phyloP scores from a whole-genome alignment of 768 basidiomycete species.

The Termitomyces sp. region DNA sequence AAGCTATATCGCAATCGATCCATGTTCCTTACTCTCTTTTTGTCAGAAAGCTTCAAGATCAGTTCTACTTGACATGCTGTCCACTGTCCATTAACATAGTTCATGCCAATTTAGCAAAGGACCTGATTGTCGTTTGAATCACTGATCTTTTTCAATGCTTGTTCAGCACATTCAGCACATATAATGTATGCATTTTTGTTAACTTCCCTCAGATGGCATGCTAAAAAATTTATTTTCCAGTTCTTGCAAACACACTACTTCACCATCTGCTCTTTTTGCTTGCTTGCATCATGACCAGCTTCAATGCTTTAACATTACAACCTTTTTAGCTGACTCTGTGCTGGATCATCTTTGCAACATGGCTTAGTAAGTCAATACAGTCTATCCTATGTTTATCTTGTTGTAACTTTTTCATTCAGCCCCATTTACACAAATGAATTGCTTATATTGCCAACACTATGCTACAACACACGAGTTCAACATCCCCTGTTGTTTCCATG shows the following conservation, averaged over 20 bases:
- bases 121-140: no score
- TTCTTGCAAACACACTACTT: neutral
- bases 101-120: no score
- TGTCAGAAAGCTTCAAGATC: no score
- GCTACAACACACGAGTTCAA: neutral
- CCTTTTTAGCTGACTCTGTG: neutral
- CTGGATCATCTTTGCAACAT: neutral
- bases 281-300: neutral
- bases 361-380: neutral
- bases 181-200: no score
- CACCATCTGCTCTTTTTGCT: neutral
- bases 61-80: no score
- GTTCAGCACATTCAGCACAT: no score
- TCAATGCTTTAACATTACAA: neutral
- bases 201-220: neutral
- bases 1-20: no score
- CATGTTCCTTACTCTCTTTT: no score
- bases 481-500: neutral
- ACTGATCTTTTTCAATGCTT: no score
- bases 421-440: neutral
- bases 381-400: neutral
- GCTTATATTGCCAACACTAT: neutral
- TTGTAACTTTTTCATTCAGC: no score
- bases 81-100: no score
- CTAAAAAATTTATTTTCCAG: neutral